Evolutionary conservation across 345 rosid genomes (phyloP).

Genomic region (Stellera chamaejasme): DNA sequence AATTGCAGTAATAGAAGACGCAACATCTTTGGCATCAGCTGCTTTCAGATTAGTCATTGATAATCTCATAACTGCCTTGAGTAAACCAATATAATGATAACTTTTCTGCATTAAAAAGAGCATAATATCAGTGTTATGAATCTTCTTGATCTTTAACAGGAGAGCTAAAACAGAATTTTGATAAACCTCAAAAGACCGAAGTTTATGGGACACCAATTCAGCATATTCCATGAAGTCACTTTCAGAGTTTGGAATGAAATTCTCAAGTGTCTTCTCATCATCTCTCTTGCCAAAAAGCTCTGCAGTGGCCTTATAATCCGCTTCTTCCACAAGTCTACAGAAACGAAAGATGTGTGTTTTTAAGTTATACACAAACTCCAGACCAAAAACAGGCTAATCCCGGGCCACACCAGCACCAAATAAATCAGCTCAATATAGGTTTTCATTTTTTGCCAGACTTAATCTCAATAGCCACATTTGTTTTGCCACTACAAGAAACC

Average conservation of each 20-base stretch:
- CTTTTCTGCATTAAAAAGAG: slow-evolving; percentile 57
- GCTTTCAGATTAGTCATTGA: slow-evolving; percentile 67
- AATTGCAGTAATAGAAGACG: slow-evolving; percentile 73
- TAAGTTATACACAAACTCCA: no score
- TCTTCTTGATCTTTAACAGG: not conserved
- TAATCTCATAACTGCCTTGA: slow-evolving; percentile 78
- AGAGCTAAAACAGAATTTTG: slow-evolving; percentile 1
- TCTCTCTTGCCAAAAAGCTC: slow-evolving; percentile 59
- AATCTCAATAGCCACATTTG: no score
- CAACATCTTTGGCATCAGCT: slow-evolving; percentile 85
- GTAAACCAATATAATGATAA: slow-evolving; percentile 58
- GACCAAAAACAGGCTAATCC: no score
- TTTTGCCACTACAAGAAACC: no score
- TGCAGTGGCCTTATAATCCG: slow-evolving; percentile 64
- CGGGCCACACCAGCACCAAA: no score
- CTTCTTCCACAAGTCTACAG: slow-evolving; percentile 87
- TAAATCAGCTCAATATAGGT: no score
- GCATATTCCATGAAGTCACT: slow-evolving; percentile 87
- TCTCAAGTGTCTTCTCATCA: slow-evolving; percentile 48
- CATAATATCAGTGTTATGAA: slow-evolving; percentile 5
- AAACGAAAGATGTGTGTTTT: slow-evolving; percentile 2
- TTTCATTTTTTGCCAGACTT: no score
- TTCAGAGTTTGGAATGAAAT: slow-evolving; percentile 91
- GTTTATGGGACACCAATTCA: slow-evolving; percentile 69
- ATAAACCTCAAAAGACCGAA: slow-evolving; percentile 64